phyloP scores from a whole-genome alignment of 352 stramenopile species.

The Phytophthora pluvialis region DNA sequence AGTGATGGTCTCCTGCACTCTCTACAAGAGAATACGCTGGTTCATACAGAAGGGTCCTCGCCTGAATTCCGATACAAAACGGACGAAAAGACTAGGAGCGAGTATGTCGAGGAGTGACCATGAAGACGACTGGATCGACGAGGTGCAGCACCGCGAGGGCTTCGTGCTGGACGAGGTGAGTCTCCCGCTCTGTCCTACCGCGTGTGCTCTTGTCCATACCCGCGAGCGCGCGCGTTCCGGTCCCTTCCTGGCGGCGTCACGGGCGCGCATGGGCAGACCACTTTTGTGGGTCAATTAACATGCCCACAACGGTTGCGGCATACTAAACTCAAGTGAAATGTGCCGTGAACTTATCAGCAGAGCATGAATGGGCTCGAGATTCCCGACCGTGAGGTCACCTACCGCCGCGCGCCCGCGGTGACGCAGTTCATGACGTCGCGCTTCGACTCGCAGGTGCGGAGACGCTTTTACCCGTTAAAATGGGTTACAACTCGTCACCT shows the following conservation, averaged over 20 bases:
- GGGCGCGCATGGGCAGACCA: neutral
- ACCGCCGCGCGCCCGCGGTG: constrained; percentile 61
- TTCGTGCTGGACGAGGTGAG: constrained; percentile 72
- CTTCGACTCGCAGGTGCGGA: constrained; percentile 64
- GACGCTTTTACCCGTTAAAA: neutral
- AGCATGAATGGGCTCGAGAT: constrained; percentile 53
- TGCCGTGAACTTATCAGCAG: constrained; percentile 33
- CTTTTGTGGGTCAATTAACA: constrained; percentile 19
- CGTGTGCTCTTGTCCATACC: neutral
- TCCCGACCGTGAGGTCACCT: constrained; percentile 62
- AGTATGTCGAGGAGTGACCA: constrained; percentile 65
- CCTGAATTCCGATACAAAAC: constrained; percentile 22
- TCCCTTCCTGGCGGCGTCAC: neutral
- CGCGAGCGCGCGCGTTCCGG: neutral
- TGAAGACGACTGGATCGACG: constrained; percentile 74
- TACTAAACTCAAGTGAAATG: constrained; percentile 31
- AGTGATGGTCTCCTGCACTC: constrained; percentile 13
- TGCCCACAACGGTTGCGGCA: constrained; percentile 6
- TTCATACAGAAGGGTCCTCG: neutral
- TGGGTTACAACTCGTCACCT: constrained; percentile 2
- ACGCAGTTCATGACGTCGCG: constrained; percentile 62
- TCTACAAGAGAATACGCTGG: constrained; percentile 11
- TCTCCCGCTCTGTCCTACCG: neutral
- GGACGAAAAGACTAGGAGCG: constrained; percentile 18
- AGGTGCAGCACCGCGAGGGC: constrained; percentile 49